Percentiles rank a stretch among this genome's conserved stretches.
Conservation (phyloP, 139 green algal genomes). For the Astrephomene gubernaculifera region DNA sequence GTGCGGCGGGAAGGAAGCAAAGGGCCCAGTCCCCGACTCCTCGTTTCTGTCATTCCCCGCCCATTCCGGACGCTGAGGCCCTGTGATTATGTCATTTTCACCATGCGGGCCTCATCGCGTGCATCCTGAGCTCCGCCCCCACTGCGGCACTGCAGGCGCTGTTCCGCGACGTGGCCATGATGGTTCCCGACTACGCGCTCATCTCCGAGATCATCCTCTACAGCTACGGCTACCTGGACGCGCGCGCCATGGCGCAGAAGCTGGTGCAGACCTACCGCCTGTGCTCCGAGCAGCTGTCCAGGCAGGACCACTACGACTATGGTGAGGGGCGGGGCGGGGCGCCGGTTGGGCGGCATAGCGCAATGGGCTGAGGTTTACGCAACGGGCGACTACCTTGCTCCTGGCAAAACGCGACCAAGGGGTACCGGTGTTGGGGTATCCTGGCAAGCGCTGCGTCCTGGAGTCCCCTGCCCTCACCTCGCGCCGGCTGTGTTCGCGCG, state of each 20-base stretch:
- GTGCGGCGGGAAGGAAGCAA: not conserved
- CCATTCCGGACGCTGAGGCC: no score
- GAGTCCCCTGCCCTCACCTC: not conserved
- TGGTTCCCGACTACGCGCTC: conserved; percentile 85
- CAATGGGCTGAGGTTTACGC: no score
- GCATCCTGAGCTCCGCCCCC: no score
- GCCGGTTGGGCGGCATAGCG: no score
- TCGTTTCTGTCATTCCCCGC: no score
- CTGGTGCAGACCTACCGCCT: conserved; percentile 86
- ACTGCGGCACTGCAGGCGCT: conserved; percentile 61
- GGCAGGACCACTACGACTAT: conserved; percentile 84
- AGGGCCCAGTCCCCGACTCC: not conserved
- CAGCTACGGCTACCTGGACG: conserved; percentile 72
- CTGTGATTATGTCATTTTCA: no score
- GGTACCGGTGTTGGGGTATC: no score
- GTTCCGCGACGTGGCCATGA: conserved; percentile 81
- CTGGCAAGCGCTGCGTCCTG: no score
- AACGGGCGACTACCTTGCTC: no score
- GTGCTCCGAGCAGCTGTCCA: conserved; percentile 81
- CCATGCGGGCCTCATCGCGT: no score
- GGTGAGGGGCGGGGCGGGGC: no score
- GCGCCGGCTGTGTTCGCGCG: not conserved
- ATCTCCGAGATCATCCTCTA: conserved; percentile 88
- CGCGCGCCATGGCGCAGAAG: conserved; percentile 74
- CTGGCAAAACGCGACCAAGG: no score